These are phyloP conservation scores for Hyaloscypha variabilis DNA, from an alignment of 495 filamentous ascomycete genomes.

Conservation along the genomic window DNA sequence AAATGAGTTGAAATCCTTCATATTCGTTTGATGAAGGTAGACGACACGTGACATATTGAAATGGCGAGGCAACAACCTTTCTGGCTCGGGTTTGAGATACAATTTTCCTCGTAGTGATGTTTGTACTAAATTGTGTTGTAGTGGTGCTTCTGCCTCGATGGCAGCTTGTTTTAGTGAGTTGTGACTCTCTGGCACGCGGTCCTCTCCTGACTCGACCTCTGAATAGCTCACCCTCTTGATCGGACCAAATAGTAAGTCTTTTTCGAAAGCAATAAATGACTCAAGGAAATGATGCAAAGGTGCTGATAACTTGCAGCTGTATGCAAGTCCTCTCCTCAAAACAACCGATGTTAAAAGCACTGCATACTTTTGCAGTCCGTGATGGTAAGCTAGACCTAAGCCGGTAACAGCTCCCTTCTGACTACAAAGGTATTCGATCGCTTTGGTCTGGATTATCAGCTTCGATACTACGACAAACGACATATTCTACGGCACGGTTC, in stretches of 20 bases:
- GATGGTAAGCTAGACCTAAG: conserved; percentile 32
- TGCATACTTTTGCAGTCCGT: conserved; percentile 38
- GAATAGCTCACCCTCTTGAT: conserved; percentile 40
- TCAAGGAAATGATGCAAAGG: neutral
- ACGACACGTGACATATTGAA: neutral
- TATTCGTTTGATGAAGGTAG: neutral
- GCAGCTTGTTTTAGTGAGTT: conserved; percentile 45
- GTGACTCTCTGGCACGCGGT: neutral
- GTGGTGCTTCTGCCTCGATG: conserved; percentile 43
- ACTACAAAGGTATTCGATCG: conserved; percentile 34
- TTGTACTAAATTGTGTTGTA: conserved; percentile 18
- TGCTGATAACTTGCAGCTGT: conserved; percentile 28
- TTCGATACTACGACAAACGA: conserved; percentile 43
- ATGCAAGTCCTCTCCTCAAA: conserved; percentile 42
- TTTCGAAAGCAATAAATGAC: neutral
- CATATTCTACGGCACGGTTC: conserved; percentile 43
- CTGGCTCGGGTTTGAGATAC: conserved; percentile 36
- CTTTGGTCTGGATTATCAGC: conserved; percentile 43
- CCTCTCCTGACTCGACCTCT: neutral
- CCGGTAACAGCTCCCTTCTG: neutral
- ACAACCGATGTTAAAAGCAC: conserved; percentile 37
- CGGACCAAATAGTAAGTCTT: conserved; percentile 41
- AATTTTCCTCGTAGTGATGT: neutral
- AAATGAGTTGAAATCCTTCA: neutral
- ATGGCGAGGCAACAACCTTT: conserved; percentile 36